phyloP scores from a whole-genome alignment of 2,329 filamentous ascomycete genomes.

The Aspergillus chevalieri region DNA sequence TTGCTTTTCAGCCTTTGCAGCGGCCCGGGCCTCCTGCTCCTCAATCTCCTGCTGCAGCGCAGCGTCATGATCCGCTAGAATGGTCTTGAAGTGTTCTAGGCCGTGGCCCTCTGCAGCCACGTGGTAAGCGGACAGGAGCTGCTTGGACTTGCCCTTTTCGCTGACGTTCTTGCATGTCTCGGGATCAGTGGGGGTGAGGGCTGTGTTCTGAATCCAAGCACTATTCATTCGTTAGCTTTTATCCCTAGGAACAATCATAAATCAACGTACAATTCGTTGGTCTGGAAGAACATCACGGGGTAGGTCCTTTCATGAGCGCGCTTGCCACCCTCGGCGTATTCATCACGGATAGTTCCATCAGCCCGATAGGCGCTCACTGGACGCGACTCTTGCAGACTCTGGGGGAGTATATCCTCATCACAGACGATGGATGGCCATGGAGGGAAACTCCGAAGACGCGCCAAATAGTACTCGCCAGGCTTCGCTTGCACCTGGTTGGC shows the following conservation, averaged over 20 bases:
- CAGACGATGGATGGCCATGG: constrained; percentile 92
- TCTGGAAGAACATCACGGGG: constrained; percentile 89
- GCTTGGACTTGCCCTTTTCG: constrained; percentile 71
- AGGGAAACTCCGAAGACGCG: constrained; percentile 89
- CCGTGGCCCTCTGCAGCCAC: constrained; percentile 73
- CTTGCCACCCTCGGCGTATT: constrained; percentile 82
- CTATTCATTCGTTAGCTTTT: constrained; percentile 42
- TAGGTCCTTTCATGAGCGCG: constrained; percentile 79
- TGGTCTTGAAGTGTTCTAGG: constrained; percentile 73
- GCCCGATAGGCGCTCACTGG: constrained; percentile 75
- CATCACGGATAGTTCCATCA: constrained; percentile 81
- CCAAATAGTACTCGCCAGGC: constrained; percentile 86
- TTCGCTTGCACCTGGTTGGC: constrained; percentile 70
- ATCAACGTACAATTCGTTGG: constrained; percentile 88
- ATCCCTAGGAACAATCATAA: background rate
- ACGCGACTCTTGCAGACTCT: constrained; percentile 66
- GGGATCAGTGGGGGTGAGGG: constrained; percentile 69
- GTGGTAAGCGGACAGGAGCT: constrained; percentile 69
- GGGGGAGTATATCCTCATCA: constrained; percentile 88
- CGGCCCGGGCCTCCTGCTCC: constrained; percentile 59
- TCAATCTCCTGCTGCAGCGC: constrained; percentile 53
- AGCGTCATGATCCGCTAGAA: constrained; percentile 58
- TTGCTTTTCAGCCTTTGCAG: constrained; percentile 48
- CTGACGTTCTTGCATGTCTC: constrained; percentile 63
- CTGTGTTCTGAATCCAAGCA: constrained; percentile 83